phyloP scores from a whole-genome alignment of 192 early-diverging fungal genomes.

The Coemansia sp. region DNA sequence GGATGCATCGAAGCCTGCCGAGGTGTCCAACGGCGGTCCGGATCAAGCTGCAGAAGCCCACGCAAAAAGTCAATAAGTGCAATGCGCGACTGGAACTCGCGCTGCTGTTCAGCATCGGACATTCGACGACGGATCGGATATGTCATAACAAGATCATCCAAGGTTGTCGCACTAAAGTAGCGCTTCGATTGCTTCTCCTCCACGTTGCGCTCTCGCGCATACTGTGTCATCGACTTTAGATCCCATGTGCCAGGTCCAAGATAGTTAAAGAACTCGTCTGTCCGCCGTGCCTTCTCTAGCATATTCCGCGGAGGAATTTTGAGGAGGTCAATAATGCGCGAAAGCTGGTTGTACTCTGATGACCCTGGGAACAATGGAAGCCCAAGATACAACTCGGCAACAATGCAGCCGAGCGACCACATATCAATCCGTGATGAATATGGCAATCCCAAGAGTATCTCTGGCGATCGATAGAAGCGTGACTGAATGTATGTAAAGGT shows the following conservation, averaged over 20 bases:
- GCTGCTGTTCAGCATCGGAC: constrained; percentile 41
- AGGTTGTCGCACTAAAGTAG: constrained; percentile 84
- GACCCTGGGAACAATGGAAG: constrained; percentile 93
- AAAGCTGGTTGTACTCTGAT: constrained; percentile 95
- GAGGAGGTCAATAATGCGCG: constrained; percentile 90
- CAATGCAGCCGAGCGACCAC: constrained; percentile 99
- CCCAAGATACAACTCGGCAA: constrained; percentile 93
- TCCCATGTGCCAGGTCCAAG: constrained; percentile 56
- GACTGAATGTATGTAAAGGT: constrained; percentile 99
- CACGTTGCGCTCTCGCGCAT: constrained; percentile 74
- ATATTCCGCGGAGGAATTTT: constrained; percentile 88
- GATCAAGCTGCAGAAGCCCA: constrained; percentile 88
- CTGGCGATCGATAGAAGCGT: constrained; percentile 93
- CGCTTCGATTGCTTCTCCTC: constrained; percentile 89
- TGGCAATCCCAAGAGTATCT: constrained; percentile 91
- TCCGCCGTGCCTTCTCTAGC: constrained; percentile 89
- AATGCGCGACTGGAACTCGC: constrained; percentile 57
- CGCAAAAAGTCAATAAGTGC: constrained; percentile 90
- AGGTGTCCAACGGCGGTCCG: constrained; percentile 91
- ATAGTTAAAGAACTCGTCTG: constrained; percentile 84
- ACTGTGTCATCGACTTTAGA: constrained; percentile 80
- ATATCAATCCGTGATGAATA: constrained; percentile 95
- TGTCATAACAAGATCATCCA: constrained; percentile 82
- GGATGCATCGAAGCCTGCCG: constrained; percentile 93
- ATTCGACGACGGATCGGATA: constrained; percentile 77